These are phyloP conservation scores for Alternaria sp. DNA, from an alignment of 2,329 filamentous ascomycete species.

Conservation along the genomic window DNA sequence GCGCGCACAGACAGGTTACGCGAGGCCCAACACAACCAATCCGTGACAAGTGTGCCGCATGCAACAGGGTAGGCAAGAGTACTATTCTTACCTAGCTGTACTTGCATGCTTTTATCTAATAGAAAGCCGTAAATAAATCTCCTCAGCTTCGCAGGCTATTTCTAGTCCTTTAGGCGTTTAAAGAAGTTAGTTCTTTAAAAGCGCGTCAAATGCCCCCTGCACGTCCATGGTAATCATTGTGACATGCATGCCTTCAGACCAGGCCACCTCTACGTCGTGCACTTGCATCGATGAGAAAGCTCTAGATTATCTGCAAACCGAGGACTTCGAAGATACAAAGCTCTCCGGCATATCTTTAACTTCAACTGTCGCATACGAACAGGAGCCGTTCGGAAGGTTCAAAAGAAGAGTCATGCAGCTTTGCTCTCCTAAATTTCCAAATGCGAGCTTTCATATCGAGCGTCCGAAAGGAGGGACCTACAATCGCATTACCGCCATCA, in stretches of 20 bases:
- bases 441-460: slow-evolving; percentile 19
- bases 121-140: no score
- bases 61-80: no score
- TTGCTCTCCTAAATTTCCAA: background rate
- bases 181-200: no score
- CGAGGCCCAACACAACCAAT: no score
- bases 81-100: no score
- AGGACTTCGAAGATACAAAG: background rate
- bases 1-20: no score
- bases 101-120: no score
- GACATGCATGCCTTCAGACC: no score
- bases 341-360: background rate
- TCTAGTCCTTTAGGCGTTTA: no score
- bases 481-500: slow-evolving; percentile 31
- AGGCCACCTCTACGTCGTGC: background rate
- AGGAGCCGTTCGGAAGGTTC: slow-evolving; percentile 17
- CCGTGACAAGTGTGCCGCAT: no score
- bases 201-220: no score
- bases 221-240: background rate
- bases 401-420: slow-evolving; percentile 14
- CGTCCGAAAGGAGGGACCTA: slow-evolving; percentile 31
- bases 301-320: background rate
- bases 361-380: background rate
- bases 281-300: background rate
- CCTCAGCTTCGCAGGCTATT: no score